Base-by-base conservation (phyloP, 2,329 filamentous ascomycete genomes). In the Penicillium aurantiogriseum region DNA sequence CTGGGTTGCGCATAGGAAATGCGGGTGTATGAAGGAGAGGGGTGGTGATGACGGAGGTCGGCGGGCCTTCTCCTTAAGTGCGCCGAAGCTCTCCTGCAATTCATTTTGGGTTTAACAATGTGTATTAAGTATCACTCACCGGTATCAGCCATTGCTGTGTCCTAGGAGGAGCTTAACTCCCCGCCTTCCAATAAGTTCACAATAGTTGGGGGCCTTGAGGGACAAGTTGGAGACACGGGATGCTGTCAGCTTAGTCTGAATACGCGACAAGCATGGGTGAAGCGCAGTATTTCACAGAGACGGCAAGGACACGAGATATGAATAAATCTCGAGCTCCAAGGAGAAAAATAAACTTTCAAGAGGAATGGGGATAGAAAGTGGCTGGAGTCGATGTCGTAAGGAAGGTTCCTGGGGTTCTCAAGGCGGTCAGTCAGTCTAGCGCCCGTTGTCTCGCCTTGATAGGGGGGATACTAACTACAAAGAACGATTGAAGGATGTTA, bases 111-210 rank as follows among this genome's bases (percentile, higher is more conserved):
- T 23, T 35, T 53, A 17, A 13, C 23, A 27, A 25, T 27, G 2
- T 4, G 3, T 43, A 19, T 8, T 4, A 13, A 19, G 11, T 21
- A 15, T n/a, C 13, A 67, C 71, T 70, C 48, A 74, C 71, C 52
- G 56, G 61, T 68, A 57, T 74, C 71, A 67, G 71, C 69, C 71
- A 74, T 74, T 51, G 61, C 65, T 60, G 59, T 64, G 62, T 56
- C 55, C 68, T 62, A 63, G 60, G 63, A 69, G 66, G 70, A 67
- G 66, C 63, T 58, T 51, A 54, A 62, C 64, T 67, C 68, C 66
- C 62, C 67, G 69, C 62, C 51, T 65, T 61, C 42, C 57, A 56
- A 55, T 61, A 48, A 45, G 51, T 59, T 61, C 58, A 59, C 54
- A 62, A 66, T 64, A 45, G 52, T 63, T 62, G 59, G 64, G 53